A percentile compares a stretch with the other conserved stretches of the same genome.
These are phyloP conservation scores for Pseudogymnoascus sp. DNA, from an alignment of 2,329 filamentous ascomycete genomes.

Conservation along the genomic window DNA sequence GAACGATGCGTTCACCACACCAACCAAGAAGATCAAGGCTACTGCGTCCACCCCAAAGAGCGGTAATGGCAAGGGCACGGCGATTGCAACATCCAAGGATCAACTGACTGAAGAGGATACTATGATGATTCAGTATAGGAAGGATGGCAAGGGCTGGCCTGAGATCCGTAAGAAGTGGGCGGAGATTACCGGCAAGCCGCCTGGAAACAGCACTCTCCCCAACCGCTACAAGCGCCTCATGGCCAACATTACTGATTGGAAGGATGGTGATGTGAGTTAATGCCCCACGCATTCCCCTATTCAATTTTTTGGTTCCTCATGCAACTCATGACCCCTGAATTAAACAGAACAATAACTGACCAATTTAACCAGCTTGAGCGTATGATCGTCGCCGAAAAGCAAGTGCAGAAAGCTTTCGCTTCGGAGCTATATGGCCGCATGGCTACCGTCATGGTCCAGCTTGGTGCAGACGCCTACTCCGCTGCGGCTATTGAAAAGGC, in stretches of 20 bases:
- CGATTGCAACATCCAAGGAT: background rate
- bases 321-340: background rate
- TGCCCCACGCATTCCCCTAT: background rate
- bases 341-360: background rate
- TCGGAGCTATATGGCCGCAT: background rate
- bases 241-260: background rate
- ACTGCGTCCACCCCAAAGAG: background rate
- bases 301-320: background rate
- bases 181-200: background rate
- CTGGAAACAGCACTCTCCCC: background rate
- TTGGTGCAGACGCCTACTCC: background rate
- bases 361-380: background rate
- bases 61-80: background rate
- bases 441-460: background rate
- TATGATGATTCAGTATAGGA: background rate
- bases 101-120: background rate
- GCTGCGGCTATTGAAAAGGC: background rate
- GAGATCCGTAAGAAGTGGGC: background rate
- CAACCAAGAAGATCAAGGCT: background rate
- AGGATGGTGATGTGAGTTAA: constrained; percentile 8
- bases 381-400: background rate
- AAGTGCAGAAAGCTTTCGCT: no score
- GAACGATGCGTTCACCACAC: background rate
- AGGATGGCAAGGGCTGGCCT: background rate
- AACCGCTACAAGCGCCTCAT: background rate